phyloP scores from a whole-genome alignment of 768 basidiomycete species.

The Lactifluus hygrophoroides region DNA sequence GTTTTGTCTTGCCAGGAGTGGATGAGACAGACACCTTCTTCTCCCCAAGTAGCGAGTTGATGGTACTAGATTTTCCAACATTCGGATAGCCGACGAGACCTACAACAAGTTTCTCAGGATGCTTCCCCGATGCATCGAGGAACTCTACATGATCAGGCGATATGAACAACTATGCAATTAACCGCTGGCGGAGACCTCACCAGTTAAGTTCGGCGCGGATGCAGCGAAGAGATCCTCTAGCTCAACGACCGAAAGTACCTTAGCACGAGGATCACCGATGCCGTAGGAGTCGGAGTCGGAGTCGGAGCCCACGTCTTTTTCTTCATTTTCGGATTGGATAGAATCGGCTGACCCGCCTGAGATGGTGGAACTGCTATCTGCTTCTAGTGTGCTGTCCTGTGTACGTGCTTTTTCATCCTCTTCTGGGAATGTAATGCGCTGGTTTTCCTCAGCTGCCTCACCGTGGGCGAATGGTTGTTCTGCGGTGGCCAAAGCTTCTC shows the following conservation, averaged over 20 bases:
- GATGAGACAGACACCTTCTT: constrained; percentile 98
- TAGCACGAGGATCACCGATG: constrained; percentile 54
- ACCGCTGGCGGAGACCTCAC: constrained; percentile 33
- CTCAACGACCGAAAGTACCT: constrained; percentile 77
- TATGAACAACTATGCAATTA: neutral
- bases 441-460: constrained; percentile 4
- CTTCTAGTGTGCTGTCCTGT: constrained; percentile 24
- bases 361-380: constrained; percentile 26
- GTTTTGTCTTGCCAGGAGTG: constrained; percentile 97
- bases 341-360: constrained; percentile 21
- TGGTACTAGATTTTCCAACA: constrained; percentile 96
- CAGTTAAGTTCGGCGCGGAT: constrained; percentile 59
- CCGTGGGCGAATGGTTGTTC: neutral
- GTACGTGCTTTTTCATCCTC: constrained; percentile 24
- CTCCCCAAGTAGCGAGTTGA: constrained; percentile 91
- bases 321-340: constrained; percentile 20
- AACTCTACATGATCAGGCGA: constrained; percentile 40
- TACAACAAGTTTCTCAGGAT: constrained; percentile 60
- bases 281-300: constrained; percentile 46
- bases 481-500: constrained; percentile 33
- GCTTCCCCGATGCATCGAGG: constrained; percentile 43
- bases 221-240: constrained; percentile 75
- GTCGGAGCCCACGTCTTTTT: constrained; percentile 37
- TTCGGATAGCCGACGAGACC: constrained; percentile 98
- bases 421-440: constrained; percentile 12